A percentile compares a stretch with the other conserved stretches of the same genome.
Evolutionary conservation across 2,329 filamentous ascomycete species (phyloP).

Genomic region (Colletotrichum truncatum): DNA sequence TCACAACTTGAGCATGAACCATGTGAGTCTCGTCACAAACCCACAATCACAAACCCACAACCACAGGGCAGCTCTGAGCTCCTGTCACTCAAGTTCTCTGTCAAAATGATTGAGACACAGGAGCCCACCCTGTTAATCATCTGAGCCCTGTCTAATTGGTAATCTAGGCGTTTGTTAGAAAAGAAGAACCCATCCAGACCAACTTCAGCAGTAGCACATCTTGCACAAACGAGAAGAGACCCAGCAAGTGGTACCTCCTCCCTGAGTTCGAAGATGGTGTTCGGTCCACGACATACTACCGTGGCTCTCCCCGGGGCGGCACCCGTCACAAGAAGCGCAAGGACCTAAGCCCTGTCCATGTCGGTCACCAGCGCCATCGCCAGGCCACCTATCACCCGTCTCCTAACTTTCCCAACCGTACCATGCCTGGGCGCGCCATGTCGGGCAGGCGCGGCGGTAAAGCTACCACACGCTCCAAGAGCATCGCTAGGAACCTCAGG

Average conservation of each 20-base stretch:
- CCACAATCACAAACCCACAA: background rate
- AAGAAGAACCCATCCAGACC: slow-evolving; percentile 56
- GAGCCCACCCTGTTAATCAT: too few relatives aligned
- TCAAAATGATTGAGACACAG: too few relatives aligned
- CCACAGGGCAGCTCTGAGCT: background rate
- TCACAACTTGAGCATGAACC: slow-evolving; percentile 96
- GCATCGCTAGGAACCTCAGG: slow-evolving; percentile 2
- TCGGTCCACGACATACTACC: slow-evolving; percentile 84
- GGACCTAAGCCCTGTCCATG: too few relatives aligned
- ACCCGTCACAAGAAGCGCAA: slow-evolving; percentile 10
- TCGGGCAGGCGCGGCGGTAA: slow-evolving; percentile 45
- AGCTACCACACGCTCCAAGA: slow-evolving; percentile 36
- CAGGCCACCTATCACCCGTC: slow-evolving; percentile 30
- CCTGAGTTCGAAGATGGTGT: slow-evolving; percentile 77
- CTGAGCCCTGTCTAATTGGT: background rate
- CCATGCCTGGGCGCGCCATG: slow-evolving; percentile 40
- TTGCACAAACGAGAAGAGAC: slow-evolving; percentile 59
- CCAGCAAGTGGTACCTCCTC: slow-evolving; percentile 80
- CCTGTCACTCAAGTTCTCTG: too few relatives aligned
- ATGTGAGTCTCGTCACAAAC: slow-evolving; percentile 61
- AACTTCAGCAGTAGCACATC: background rate
- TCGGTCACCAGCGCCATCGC: slow-evolving; percentile 26
- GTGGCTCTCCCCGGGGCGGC: background rate
- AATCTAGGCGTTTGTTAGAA: slow-evolving; percentile 53
- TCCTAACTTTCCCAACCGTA: slow-evolving; percentile 34